phyloP scores from a whole-genome alignment of 2,329 filamentous ascomycete genomes.

The Ceratocystis huliohia region DNA sequence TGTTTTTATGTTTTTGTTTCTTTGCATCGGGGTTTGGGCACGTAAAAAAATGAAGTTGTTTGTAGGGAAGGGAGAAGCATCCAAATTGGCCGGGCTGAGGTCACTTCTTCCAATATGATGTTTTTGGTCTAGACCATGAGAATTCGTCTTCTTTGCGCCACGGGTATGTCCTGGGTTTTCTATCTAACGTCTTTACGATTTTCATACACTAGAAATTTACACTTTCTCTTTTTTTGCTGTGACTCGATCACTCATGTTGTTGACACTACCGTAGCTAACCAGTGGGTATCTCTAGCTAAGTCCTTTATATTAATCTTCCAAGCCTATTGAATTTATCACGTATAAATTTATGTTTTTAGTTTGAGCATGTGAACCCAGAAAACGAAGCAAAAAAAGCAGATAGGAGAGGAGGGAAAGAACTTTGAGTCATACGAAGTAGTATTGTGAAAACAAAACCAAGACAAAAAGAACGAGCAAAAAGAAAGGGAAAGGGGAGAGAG shows the following conservation, averaged over 20 bases:
- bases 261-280: too few species aligned
- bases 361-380: neutral
- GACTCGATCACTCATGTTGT: too few species aligned
- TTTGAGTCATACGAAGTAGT: neutral
- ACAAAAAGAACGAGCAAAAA: neutral
- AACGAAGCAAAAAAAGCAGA: neutral
- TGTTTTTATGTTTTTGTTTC: constrained; percentile 6
- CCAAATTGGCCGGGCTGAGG: neutral
- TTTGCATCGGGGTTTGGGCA: constrained; percentile 6
- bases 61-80: neutral
- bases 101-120: neutral
- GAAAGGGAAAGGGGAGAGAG: neutral
- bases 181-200: constrained; percentile 6
- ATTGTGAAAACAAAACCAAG: neutral
- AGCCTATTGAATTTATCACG: neutral
- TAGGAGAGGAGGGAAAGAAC: neutral
- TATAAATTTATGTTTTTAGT: neutral
- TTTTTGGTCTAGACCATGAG: neutral
- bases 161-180: neutral
- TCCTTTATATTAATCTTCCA: neutral
- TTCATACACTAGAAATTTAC: neutral
- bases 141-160: neutral
- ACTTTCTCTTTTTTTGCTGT: neutral
- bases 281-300: neutral
- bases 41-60: constrained; percentile 1